phyloP scores from a whole-genome alignment of 108 stramenopile species.

The Stephanodiscus minutulus region DNA sequence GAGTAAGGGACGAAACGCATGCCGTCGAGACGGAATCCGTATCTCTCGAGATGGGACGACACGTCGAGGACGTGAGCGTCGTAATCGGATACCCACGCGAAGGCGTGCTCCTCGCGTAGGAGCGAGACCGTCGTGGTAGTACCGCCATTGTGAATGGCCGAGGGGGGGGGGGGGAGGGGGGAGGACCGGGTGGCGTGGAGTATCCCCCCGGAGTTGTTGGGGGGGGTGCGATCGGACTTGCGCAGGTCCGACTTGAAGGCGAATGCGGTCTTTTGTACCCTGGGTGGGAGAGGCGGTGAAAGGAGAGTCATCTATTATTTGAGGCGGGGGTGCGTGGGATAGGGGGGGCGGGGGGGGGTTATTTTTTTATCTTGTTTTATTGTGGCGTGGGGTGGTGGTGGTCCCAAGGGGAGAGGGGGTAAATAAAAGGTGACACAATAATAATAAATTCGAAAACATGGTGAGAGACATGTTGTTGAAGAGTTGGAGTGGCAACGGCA shows the following conservation, averaged over 20 bases:
- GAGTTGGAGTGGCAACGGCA: too few relatives aligned
- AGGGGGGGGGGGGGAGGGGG: background rate
- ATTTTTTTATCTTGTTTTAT: background rate
- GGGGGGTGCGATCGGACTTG: background rate
- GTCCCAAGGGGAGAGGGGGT: too few relatives aligned
- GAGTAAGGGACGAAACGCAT: conserved; percentile 17
- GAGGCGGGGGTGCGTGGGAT: too few relatives aligned
- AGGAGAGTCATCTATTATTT: too few relatives aligned
- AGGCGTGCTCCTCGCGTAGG: conserved; percentile 21
- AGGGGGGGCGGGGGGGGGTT: too few relatives aligned
- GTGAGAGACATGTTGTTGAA: too few relatives aligned
- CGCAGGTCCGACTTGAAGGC: conserved; percentile 23
- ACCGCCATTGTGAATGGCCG: background rate
- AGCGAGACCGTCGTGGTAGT: background rate
- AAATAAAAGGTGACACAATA: too few relatives aligned
- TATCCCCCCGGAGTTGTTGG: conserved; percentile 2
- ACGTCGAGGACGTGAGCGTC: background rate
- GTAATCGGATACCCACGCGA: conserved; percentile 15
- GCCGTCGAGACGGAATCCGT: conserved; percentile 1
- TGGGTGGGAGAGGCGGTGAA: background rate
- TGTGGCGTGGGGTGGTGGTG: too few relatives aligned
- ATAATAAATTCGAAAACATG: too few relatives aligned
- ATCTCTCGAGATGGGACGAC: background rate
- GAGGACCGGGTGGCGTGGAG: conserved; percentile 23
- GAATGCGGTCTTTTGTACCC: conserved; percentile 17